Base-by-base conservation (phyloP, 805 yeast genomes). In the Cyberlindnera nakhonratchasimensis region DNA sequence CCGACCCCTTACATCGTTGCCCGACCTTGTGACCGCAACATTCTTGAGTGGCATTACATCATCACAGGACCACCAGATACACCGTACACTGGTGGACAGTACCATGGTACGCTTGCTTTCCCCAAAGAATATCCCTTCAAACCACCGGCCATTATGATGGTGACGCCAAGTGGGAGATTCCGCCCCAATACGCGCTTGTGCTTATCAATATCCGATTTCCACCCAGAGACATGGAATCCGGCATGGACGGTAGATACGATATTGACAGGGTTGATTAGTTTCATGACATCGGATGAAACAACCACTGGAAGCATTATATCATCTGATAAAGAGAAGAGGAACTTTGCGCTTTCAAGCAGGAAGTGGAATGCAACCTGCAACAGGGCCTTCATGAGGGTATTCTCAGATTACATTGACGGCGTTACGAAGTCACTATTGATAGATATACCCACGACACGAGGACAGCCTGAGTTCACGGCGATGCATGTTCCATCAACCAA, bases 211-310 rank as follows among this genome's bases (percentile, higher is more conserved):
- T 82, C 95, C 55, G 96, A 89, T 63, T 90, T 76, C 62, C 97
- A 90, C 55, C 96, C 96, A 5, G 93, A 89, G 59, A 69, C 83
- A 2, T 90, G 97, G 97, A 89, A 90, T 62, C 96, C 97, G 1
- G 86, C 95, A 4, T 90, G 96, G 96, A 79, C 87, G 25, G 96
- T 90, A 28, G 72, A 86, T 24, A 87, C 96, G 0, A 90, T 90
- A 18, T 70, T 90, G 51, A 84, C 82, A 4, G 97, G 96, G 1
- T 67, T 90, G 26, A 64, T 89, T 49, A 86, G 96, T 58, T 90
- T 90, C 57, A 90, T 90, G 96, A 86, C 91, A 1, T 79, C 90
- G 8, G 74, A 78, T 41, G 96, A 90, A 47, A 61, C 69, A n/a
- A 84, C 96, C 2, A 79, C 95, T 0, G 97, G 97, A 0, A 78